phyloP scores from a whole-genome alignment of 2,329 filamentous ascomycete genomes.

The Fusarium sp. region DNA sequence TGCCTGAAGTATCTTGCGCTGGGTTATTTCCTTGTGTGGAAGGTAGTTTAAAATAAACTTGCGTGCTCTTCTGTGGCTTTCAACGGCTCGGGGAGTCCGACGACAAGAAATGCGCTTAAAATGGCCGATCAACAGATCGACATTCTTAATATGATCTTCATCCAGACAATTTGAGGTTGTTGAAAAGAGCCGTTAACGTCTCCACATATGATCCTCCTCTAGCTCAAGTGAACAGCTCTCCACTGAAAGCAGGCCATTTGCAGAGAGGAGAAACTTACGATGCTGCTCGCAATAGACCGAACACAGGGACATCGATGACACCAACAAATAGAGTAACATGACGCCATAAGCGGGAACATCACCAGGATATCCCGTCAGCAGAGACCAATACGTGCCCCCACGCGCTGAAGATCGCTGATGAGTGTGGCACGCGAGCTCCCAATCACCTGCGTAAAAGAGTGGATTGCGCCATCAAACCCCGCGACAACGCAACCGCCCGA shows the following conservation, averaged over 20 bases:
- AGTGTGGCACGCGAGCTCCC: constrained; percentile 29
- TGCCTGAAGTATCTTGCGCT: background rate
- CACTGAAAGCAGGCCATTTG: background rate
- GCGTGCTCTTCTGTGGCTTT: background rate
- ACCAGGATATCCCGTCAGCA: constrained; percentile 27
- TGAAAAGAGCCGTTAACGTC: background rate
- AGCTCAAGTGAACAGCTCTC: background rate
- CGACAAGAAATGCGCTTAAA: background rate
- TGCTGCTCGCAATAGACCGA: background rate
- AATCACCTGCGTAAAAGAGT: constrained; percentile 32
- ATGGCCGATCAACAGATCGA: constrained; percentile 2
- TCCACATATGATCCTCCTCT: background rate
- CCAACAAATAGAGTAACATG: constrained; percentile 37
- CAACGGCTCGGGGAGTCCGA: constrained; percentile 14
- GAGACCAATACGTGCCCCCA: background rate
- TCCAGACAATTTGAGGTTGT: background rate
- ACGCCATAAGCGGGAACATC: constrained; percentile 30
- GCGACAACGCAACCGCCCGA: constrained; percentile 33
- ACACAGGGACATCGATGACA: constrained; percentile 22
- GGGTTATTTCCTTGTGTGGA: background rate
- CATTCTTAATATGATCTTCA: background rate
- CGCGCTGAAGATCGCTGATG: constrained; percentile 26
- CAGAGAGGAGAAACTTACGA: constrained; percentile 6
- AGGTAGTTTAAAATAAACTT: background rate
- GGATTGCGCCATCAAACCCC: constrained; percentile 49